Percentiles rank a stretch among this genome's conserved stretches.
phyloP scores from a whole-genome alignment of 2,329 filamentous ascomycete genomes.

The Lachnellula hyalina region DNA sequence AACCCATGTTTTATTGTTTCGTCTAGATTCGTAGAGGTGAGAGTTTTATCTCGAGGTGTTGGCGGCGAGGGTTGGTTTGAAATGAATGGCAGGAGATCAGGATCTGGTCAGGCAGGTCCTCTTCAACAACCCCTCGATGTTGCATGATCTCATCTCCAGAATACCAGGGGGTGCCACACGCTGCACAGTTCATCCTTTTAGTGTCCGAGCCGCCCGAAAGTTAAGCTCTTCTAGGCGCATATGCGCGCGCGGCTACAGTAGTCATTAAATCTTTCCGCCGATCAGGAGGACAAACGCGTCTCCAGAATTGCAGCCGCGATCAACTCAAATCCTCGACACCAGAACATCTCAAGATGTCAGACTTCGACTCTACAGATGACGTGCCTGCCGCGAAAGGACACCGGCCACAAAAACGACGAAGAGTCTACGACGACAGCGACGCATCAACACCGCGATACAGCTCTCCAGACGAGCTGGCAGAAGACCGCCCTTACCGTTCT shows the following conservation, averaged over 20 bases:
- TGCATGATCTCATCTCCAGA: background rate
- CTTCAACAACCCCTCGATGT: conserved; percentile 5
- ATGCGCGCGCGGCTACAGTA: conserved; percentile 5
- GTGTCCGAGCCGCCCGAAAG: background rate
- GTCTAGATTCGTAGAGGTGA: too few relatives aligned
- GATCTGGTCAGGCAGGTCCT: too few relatives aligned
- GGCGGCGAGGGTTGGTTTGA: too few relatives aligned
- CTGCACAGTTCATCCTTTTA: background rate
- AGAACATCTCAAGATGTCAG: conserved; percentile 20
- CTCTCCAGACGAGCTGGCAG: conserved; percentile 40
- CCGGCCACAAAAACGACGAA: conserved; percentile 22
- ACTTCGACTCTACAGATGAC: conserved; percentile 24
- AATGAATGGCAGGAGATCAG: too few relatives aligned
- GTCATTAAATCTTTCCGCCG: background rate
- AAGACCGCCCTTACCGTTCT: conserved; percentile 30
- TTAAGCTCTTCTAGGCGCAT: background rate
- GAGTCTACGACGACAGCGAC: conserved; percentile 35
- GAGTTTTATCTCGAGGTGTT: too few relatives aligned
- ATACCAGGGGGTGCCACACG: background rate
- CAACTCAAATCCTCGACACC: background rate
- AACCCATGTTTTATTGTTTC: too few relatives aligned
- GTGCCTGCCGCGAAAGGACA: conserved; percentile 12
- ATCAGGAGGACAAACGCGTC: background rate
- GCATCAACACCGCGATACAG: conserved; percentile 38
- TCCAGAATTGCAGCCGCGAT: background rate